Evolutionary conservation across 2,329 filamentous ascomycete species (phyloP).

Genomic region (Colletotrichum truncatum): DNA sequence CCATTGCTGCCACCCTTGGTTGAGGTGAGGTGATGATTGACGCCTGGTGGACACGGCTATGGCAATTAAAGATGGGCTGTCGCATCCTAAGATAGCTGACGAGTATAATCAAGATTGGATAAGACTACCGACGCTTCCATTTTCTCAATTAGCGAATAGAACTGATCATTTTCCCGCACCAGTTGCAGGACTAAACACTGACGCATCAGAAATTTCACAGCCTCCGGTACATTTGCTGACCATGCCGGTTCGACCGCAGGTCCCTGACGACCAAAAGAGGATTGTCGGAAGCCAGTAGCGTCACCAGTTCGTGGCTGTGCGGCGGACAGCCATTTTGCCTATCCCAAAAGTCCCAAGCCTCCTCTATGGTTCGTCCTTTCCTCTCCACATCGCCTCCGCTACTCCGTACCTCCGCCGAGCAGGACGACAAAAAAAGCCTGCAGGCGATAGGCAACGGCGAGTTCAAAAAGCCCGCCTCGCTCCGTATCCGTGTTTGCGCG

Average conservation of each 20-base stretch:
- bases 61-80: background rate
- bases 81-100: slow-evolving; percentile 11
- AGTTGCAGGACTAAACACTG: background rate
- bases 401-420: background rate
- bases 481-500: slow-evolving; percentile 10
- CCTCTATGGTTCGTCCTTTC: background rate
- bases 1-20: background rate
- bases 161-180: background rate
- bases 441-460: background rate
- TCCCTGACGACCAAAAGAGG: background rate
- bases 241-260: background rate
- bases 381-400: slow-evolving; percentile 1
- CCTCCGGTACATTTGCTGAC: slow-evolving; percentile 3
- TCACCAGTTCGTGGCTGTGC: slow-evolving; percentile 22
- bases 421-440: background rate
- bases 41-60: background rate
- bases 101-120: background rate
- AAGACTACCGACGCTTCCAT: background rate
- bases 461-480: background rate
- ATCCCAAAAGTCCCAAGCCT: slow-evolving; percentile 2
- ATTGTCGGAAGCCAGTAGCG: background rate
- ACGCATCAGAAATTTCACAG: background rate
- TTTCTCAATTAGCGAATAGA: background rate
- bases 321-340: background rate
- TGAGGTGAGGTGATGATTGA: slow-evolving; percentile 19